Percentiles rank a stretch among this genome's conserved stretches.
Evolutionary conservation across 345 rosid genomes (phyloP).

Genomic region (Salix exigua): DNA sequence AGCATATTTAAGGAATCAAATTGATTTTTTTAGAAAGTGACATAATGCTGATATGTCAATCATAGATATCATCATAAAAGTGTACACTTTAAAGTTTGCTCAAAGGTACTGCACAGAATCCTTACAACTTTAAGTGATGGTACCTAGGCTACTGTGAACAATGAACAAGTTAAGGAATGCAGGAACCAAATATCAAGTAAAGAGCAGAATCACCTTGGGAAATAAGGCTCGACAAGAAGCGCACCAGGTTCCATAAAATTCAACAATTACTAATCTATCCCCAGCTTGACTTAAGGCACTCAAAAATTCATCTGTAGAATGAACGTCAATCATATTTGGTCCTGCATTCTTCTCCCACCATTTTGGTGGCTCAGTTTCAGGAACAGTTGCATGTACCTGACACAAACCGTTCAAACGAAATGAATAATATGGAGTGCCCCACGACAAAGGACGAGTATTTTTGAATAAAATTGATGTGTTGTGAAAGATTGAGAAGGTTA

Average conservation of each 20-base stretch:
- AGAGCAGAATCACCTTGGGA: constrained; percentile 52
- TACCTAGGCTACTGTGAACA: neutral
- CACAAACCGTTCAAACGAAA: constrained; percentile 13
- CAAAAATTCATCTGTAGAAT: constrained; percentile 80
- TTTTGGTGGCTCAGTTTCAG: constrained; percentile 73
- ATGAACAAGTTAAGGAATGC: neutral
- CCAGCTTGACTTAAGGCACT: constrained; percentile 68
- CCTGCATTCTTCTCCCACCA: constrained; percentile 92
- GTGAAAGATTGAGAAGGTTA: neutral
- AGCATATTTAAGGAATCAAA: too few relatives aligned
- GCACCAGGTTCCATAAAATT: constrained; percentile 97
- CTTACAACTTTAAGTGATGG: neutral
- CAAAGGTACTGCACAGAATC: neutral
- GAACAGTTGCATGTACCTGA: constrained; percentile 62
- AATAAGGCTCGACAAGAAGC: constrained; percentile 88
- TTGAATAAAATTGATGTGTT: neutral
- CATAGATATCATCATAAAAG: neutral
- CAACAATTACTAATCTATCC: constrained; percentile 83
- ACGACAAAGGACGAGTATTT: neutral
- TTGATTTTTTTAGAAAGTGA: neutral
- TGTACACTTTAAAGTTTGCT: neutral
- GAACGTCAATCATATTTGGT: constrained; percentile 89
- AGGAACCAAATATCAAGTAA: neutral
- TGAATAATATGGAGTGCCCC: neutral
- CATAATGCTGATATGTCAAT: neutral